These are phyloP conservation scores for Paragyromitra xinjiangensis DNA, from an alignment of 495 filamentous ascomycete species.

Conservation along the genomic window DNA sequence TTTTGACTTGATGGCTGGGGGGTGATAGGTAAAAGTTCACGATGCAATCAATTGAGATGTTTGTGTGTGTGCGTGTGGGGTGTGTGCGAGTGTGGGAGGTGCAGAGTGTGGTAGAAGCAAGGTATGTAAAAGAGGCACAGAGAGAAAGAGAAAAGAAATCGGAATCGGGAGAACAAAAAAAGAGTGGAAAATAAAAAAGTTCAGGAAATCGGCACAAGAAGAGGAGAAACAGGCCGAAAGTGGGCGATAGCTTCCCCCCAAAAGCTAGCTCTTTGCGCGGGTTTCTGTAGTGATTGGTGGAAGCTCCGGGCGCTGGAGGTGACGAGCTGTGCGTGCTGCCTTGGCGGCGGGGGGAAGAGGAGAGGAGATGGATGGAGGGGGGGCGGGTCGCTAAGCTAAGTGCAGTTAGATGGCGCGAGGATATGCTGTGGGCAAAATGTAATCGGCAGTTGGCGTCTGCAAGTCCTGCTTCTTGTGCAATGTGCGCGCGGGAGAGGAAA, in stretches of 20 bases:
- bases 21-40: slow-evolving; percentile 19
- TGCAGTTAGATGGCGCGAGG: slow-evolving; percentile 39
- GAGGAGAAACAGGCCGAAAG: slow-evolving; percentile 54
- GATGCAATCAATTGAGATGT: slow-evolving; percentile 49
- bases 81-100: slow-evolving; percentile 34
- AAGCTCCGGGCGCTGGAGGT: slow-evolving; percentile 49
- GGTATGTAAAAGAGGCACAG: slow-evolving; percentile 42
- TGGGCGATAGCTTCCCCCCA: slow-evolving; percentile 53
- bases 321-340: slow-evolving; percentile 52
- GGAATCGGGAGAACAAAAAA: slow-evolving; percentile 43
- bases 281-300: slow-evolving; percentile 43
- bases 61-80: slow-evolving; percentile 39
- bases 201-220: slow-evolving; percentile 50
- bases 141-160: slow-evolving; percentile 50
- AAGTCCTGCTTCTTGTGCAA: slow-evolving; percentile 31
- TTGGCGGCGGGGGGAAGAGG: slow-evolving; percentile 49
- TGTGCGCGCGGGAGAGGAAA: slow-evolving; percentile 24
- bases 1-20: slow-evolving; percentile 1
- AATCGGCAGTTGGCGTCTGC: slow-evolving; percentile 52
- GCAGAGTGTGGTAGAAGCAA: slow-evolving; percentile 34
- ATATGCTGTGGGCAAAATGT: slow-evolving; percentile 43
- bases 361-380: slow-evolving; percentile 38
- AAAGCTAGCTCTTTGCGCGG: slow-evolving; percentile 51
- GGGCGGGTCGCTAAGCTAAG: slow-evolving; percentile 50
- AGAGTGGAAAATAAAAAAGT: slow-evolving; percentile 30